Conservation (phyloP, 148 eudicot genomes). For the Spergularia bocconei region DNA sequence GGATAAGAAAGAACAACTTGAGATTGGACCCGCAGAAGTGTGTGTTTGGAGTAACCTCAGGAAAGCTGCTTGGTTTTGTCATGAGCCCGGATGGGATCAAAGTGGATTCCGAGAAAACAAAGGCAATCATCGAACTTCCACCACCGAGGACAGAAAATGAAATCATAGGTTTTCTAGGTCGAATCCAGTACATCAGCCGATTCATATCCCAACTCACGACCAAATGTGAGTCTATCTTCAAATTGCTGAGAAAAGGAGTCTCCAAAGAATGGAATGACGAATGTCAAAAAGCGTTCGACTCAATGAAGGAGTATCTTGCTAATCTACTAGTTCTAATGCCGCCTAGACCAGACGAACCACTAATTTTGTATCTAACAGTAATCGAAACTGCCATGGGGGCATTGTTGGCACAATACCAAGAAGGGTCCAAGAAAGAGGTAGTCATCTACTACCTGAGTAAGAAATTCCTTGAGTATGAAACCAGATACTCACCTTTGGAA, state of each 20-base stretch:
- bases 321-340: too few relatives aligned
- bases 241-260: too few relatives aligned
- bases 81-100: not conserved
- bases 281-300: too few relatives aligned
- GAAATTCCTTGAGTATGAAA: not conserved
- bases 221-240: too few relatives aligned
- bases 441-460: conserved; percentile 2
- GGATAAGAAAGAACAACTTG: not conserved
- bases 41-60: not conserved
- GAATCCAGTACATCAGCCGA: not conserved
- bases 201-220: not conserved
- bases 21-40: not conserved
- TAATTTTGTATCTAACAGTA: not conserved
- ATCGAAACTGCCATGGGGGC: not conserved
- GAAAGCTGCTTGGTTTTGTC: not conserved
- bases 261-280: too few relatives aligned
- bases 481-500: not conserved
- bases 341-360: not conserved
- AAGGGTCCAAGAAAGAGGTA: conserved; percentile 3
- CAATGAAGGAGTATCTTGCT: too few relatives aligned
- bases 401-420: not conserved
- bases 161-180: too few relatives aligned
- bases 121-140: not conserved
- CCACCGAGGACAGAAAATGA: not conserved
- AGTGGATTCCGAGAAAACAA: not conserved